These are phyloP conservation scores for Crucibulum cyathiforme DNA, from an alignment of 1,284 basidiomycete species.

Conservation along the genomic window DNA sequence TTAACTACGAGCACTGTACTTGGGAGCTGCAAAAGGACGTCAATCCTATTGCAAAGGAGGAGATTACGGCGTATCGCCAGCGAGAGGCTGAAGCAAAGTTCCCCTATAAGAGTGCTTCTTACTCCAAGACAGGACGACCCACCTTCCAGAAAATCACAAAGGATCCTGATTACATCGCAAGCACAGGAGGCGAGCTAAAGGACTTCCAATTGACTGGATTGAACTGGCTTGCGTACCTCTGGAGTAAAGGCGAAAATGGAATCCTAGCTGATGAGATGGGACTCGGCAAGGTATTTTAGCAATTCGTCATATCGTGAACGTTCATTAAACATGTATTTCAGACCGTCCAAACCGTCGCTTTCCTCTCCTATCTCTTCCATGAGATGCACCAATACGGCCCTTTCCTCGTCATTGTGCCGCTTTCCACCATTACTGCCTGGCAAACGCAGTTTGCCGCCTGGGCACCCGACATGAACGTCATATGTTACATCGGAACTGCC, in stretches of 20 bases:
- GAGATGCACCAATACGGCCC: constrained; percentile 94
- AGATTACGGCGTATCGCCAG: constrained; percentile 82
- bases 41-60: constrained; percentile 71
- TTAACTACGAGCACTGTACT: constrained; percentile 95
- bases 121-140: constrained; percentile 77
- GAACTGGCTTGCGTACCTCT: constrained; percentile 98
- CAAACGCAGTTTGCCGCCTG: constrained; percentile 94
- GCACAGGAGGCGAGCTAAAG: constrained; percentile 86
- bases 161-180: constrained; percentile 88
- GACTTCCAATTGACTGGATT: constrained; percentile 98
- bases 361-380: constrained; percentile 96
- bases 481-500: constrained; percentile 95
- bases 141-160: constrained; percentile 86
- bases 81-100: constrained; percentile 84
- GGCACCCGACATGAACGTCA: constrained; percentile 97
- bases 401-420: constrained; percentile 96
- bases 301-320: constrained; percentile 1
- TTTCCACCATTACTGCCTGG: constrained; percentile 99
- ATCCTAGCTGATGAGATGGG: constrained; percentile 99
- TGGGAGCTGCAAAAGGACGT: constrained; percentile 93
- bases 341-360: constrained; percentile 96
- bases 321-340: constrained; percentile 33
- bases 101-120: constrained; percentile 84
- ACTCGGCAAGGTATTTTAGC: constrained; percentile 84
- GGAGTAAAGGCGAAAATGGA: constrained; percentile 95